phyloP scores from a whole-genome alignment of 805 yeast genomes.

The Komagataella pastoris region DNA sequence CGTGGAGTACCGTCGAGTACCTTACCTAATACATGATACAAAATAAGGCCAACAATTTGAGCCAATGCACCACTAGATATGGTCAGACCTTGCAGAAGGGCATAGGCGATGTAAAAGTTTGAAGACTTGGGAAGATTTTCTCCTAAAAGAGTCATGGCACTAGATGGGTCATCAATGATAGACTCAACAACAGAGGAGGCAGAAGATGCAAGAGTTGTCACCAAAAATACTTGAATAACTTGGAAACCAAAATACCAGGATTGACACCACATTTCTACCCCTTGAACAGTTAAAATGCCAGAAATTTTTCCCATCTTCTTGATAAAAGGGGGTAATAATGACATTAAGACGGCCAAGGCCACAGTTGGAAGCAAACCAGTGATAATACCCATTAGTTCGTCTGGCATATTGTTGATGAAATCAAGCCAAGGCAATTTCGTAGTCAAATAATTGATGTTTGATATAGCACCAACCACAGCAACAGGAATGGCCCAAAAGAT shows the following conservation, averaged over 20 bases:
- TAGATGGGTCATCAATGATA: constrained; percentile 45
- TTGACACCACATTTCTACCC: constrained; percentile 73
- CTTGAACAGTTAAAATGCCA: constrained; percentile 61
- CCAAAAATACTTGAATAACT: constrained; percentile 57
- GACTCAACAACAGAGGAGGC: constrained; percentile 55
- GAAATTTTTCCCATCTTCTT: constrained; percentile 61
- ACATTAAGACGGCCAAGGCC: constrained; percentile 70
- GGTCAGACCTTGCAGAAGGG: constrained; percentile 70
- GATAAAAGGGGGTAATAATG: constrained; percentile 75
- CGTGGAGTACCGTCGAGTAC: constrained; percentile 82
- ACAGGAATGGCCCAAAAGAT: constrained; percentile 96
- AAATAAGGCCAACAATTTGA: constrained; percentile 60
- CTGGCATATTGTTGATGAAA: constrained; percentile 68
- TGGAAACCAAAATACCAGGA: constrained; percentile 74
- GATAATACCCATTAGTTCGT: constrained; percentile 59
- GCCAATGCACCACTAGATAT: constrained; percentile 64
- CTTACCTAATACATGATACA: constrained; percentile 58
- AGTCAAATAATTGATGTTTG: constrained; percentile 70
- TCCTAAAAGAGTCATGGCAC: constrained; percentile 67
- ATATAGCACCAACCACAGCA: constrained; percentile 91
- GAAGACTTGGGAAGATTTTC: constrained; percentile 77
- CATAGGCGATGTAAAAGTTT: constrained; percentile 78
- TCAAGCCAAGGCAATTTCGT: constrained; percentile 58
- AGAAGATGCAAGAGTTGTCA: constrained; percentile 59
- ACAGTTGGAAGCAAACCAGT: constrained; percentile 83